Conservation (phyloP, 2,329 filamentous ascomycete species). For the Blumeriella jaapii region DNA sequence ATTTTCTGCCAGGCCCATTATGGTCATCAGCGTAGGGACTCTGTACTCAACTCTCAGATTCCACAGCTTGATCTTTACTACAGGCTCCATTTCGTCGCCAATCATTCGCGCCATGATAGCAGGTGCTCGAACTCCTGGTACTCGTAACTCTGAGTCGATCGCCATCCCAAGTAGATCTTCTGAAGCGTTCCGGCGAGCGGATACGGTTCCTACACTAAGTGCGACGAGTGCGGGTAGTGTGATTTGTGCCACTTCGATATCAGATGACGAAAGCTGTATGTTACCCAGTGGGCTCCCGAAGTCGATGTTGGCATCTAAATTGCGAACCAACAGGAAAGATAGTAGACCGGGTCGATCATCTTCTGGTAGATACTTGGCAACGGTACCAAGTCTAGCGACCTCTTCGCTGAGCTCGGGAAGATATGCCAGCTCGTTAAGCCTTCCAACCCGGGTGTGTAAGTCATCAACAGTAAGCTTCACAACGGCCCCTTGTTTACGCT, state of each 20-base stretch:
- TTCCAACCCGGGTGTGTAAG: conserved; percentile 49
- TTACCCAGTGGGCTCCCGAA: conserved; percentile 59
- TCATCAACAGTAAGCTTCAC: conserved; percentile 58
- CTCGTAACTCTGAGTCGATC: conserved; percentile 21
- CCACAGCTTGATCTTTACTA: conserved; percentile 76
- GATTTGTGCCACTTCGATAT: conserved; percentile 68
- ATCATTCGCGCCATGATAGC: conserved; percentile 85
- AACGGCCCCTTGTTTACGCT: conserved; percentile 77
- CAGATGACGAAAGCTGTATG: conserved; percentile 44
- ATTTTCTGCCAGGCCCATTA: conserved; percentile 59
- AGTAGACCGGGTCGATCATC: conserved; percentile 87
- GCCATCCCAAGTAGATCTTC: conserved; percentile 60
- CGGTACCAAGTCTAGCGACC: conserved; percentile 68
- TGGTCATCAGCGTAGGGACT: conserved; percentile 69
- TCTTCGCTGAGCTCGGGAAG: conserved; percentile 68
- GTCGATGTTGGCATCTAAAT: conserved; percentile 48
- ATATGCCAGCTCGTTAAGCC: conserved; percentile 52
- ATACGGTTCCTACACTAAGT: conserved; percentile 55
- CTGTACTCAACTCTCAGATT: conserved; percentile 83
- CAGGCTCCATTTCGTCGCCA: conserved; percentile 86
- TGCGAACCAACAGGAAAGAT: conserved; percentile 56
- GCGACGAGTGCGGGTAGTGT: conserved; percentile 74
- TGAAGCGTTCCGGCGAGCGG: conserved; percentile 48
- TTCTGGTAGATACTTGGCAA: conserved; percentile 90
- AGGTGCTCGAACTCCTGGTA: conserved; percentile 33